Conservation (phyloP, 805 yeast species). For the Brettanomyces naardenensis region DNA sequence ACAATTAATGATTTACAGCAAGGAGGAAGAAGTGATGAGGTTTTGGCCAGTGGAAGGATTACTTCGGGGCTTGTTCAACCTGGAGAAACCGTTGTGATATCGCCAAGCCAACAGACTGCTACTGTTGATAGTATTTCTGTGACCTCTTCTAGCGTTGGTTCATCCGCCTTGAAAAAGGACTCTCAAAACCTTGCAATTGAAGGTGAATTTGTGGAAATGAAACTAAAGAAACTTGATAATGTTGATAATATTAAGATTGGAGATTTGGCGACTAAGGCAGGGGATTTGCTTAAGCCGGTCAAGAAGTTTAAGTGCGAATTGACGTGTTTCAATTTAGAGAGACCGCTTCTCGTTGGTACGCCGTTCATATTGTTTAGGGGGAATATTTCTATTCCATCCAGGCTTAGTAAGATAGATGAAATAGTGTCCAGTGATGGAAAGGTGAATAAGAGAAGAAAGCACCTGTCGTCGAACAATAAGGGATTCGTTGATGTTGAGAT, state of each 20-base stretch:
- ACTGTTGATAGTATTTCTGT: slow-evolving; percentile 32
- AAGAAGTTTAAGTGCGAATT: slow-evolving; percentile 48
- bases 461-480: slow-evolving; percentile 49
- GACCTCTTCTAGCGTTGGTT: slow-evolving; percentile 19
- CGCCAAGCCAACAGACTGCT: slow-evolving; percentile 41
- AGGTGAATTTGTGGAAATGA: slow-evolving; percentile 48
- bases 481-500: slow-evolving; percentile 53
- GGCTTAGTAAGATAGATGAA: slow-evolving; percentile 40
- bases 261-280: slow-evolving; percentile 46
- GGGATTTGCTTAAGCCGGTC: slow-evolving; percentile 30
- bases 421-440: slow-evolving; percentile 27
- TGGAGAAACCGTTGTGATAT: slow-evolving; percentile 55
- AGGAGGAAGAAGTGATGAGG: slow-evolving; percentile 36
- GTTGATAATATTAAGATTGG: slow-evolving; percentile 48
- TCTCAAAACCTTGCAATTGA: slow-evolving; percentile 33
- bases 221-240: slow-evolving; percentile 27
- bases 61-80: slow-evolving; percentile 61
- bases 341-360: slow-evolving; percentile 76
- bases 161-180: slow-evolving; percentile 12
- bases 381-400: slow-evolving; percentile 63
- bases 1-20: slow-evolving; percentile 57
- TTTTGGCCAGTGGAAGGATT: slow-evolving; percentile 56
- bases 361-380: slow-evolving; percentile 74
- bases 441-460: slow-evolving; percentile 44
- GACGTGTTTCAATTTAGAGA: slow-evolving; percentile 53